A percentile compares a stretch with the other conserved stretches of the same genome.
These are phyloP conservation scores for Stagonosporopsis vannaccii DNA, from an alignment of 2,329 filamentous ascomycete genomes.

Conservation along the genomic window DNA sequence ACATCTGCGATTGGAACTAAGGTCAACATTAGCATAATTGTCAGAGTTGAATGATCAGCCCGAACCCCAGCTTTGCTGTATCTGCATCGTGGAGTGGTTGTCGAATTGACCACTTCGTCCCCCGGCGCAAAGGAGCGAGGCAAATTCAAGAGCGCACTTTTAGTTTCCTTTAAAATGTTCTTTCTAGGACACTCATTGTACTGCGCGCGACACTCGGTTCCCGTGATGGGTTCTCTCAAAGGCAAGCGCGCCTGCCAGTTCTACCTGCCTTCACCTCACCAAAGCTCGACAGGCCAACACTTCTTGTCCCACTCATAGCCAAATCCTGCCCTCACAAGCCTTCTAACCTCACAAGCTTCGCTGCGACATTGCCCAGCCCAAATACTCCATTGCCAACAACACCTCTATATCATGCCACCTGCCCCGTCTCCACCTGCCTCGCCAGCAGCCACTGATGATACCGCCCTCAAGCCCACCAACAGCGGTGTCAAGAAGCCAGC, in stretches of 20 bases:
- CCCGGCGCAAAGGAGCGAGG: background rate
- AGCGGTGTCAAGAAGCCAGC: slow-evolving; percentile 42
- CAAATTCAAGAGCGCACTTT: background rate
- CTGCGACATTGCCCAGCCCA: background rate
- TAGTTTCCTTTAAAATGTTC: too few species aligned
- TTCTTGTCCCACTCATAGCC: background rate
- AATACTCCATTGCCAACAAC: background rate
- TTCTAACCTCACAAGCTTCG: background rate
- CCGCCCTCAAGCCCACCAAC: slow-evolving; percentile 23
- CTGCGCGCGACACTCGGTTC: background rate
- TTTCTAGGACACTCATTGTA: background rate
- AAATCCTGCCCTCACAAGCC: background rate
- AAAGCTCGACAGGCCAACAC: background rate
- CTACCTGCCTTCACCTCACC: slow-evolving; percentile 16
- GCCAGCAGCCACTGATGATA: slow-evolving; percentile 23
- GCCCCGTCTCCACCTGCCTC: background rate
- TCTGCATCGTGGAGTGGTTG: background rate
- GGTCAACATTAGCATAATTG: background rate
- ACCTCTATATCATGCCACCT: slow-evolving; percentile 30
- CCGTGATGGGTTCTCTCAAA: too few species aligned
- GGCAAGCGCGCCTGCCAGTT: slow-evolving; percentile 18
- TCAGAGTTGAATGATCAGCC: background rate
- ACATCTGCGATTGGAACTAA: too few species aligned
- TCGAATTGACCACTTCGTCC: background rate
- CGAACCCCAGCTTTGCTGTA: background rate